phyloP scores from a whole-genome alignment of 1,284 basidiomycete species.

The Trichosporon ovoides region DNA sequence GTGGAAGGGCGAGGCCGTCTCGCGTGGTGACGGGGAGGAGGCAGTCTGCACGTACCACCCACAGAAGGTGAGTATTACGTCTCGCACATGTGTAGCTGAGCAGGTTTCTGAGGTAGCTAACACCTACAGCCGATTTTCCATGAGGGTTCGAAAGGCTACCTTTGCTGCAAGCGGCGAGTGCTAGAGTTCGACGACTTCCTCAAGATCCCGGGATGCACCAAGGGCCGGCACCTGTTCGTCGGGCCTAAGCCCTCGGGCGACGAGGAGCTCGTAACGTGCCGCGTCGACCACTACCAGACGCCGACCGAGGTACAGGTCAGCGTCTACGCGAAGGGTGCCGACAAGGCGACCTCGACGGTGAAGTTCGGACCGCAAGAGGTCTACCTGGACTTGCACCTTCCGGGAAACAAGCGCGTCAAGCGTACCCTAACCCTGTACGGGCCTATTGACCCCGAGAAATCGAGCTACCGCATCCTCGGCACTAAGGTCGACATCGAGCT shows the following conservation, averaged over 20 bases:
- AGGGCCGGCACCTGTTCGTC: slow-evolving; percentile 76
- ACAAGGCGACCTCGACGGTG: slow-evolving; percentile 68
- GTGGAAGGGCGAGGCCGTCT: slow-evolving; percentile 68
- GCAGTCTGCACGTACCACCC: slow-evolving; percentile 79
- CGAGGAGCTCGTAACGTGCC: slow-evolving; percentile 69
- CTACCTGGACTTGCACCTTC: slow-evolving; percentile 70
- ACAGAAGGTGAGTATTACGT: slow-evolving; percentile 58
- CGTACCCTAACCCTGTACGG: slow-evolving; percentile 75
- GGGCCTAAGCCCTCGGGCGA: slow-evolving; percentile 53
- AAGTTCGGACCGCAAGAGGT: slow-evolving; percentile 63
- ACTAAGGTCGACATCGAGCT: slow-evolving; percentile 83
- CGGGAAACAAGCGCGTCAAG: slow-evolving; percentile 71
- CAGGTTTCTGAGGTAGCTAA: not conserved
- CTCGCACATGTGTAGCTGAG: no score
- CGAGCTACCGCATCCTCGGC: slow-evolving; percentile 66
- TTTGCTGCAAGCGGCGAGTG: slow-evolving; percentile 86
- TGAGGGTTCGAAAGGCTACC: slow-evolving; percentile 60
- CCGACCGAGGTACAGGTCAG: slow-evolving; percentile 78
- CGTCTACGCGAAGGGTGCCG: slow-evolving; percentile 79
- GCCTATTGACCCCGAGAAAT: slow-evolving; percentile 63
- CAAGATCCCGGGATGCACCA: slow-evolving; percentile 82
- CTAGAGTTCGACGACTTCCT: slow-evolving; percentile 92
- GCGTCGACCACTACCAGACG: slow-evolving; percentile 93
- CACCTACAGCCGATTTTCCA: slow-evolving; percentile 71
- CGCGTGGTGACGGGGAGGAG: slow-evolving; percentile 64